Percentiles rank a stretch among this genome's conserved stretches.
phyloP scores from a whole-genome alignment of 148 eudicot genomes.

The Salicornia ramosissima region DNA sequence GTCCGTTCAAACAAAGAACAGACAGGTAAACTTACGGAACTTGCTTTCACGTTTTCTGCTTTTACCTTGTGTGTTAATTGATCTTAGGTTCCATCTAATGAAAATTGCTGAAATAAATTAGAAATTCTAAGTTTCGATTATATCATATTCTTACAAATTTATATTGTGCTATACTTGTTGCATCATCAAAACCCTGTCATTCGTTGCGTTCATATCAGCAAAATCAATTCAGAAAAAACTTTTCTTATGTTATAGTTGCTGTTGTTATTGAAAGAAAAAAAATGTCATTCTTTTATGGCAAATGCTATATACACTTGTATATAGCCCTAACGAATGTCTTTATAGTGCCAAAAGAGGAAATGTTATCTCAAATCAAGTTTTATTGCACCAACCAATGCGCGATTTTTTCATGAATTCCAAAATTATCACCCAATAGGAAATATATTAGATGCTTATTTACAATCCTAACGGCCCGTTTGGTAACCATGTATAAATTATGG shows the following conservation, averaged over 20 bases:
- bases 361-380: too few species aligned
- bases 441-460: too few species aligned
- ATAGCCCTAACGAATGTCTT: too few species aligned
- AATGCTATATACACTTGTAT: too few species aligned
- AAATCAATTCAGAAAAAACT: background rate
- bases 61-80: slow-evolving; percentile 1
- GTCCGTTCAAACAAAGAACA: slow-evolving; percentile 89
- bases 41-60: background rate
- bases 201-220: background rate
- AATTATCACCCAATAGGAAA: too few species aligned
- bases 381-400: too few species aligned
- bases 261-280: background rate
- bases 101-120: background rate
- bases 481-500: too few species aligned
- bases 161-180: background rate
- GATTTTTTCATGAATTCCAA: too few species aligned
- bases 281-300: background rate
- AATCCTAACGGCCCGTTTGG: too few species aligned
- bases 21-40: slow-evolving; percentile 46
- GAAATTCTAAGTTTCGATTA: background rate
- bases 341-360: too few species aligned
- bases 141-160: background rate
- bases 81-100: background rate
- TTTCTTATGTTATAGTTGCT: background rate
- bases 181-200: background rate